These are phyloP conservation scores for Neurospora sp. DNA, from an alignment of 495 filamentous ascomycete species.

Conservation along the genomic window DNA sequence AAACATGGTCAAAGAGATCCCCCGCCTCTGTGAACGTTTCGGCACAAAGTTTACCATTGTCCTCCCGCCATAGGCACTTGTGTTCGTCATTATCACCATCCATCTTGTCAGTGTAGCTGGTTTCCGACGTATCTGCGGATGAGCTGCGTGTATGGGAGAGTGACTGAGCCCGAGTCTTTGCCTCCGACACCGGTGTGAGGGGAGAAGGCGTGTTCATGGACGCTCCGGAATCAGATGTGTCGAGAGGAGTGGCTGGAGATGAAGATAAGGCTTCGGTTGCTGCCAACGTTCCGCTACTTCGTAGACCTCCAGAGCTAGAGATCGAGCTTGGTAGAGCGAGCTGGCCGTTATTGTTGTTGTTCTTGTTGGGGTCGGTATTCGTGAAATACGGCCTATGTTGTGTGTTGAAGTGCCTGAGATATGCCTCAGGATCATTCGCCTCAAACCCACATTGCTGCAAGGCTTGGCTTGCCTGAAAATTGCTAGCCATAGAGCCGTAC, in stretches of 20 bases:
- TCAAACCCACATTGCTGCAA: slow-evolving; percentile 23
- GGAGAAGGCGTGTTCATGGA: slow-evolving; percentile 19
- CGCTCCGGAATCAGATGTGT: slow-evolving; percentile 17
- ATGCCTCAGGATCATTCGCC: slow-evolving; percentile 16
- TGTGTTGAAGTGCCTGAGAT: slow-evolving; percentile 22
- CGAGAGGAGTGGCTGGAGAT: slow-evolving; percentile 15
- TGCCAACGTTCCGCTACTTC: not conserved
- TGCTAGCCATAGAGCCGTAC: slow-evolving; percentile 5
- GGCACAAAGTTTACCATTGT: slow-evolving; percentile 14
- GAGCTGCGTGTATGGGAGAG: slow-evolving; percentile 6
- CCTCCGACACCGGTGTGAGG: slow-evolving; percentile 16
- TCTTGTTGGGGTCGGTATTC: not conserved
- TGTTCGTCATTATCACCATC: slow-evolving; percentile 11
- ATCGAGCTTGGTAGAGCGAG: not conserved
- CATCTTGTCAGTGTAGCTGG: not conserved
- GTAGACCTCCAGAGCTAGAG: not conserved
- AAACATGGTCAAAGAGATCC: slow-evolving; percentile 21
- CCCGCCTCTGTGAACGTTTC: slow-evolving; percentile 14
- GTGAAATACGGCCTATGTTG: slow-evolving; percentile 15
- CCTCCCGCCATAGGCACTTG: slow-evolving; percentile 23
- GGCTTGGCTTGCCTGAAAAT: slow-evolving; percentile 6
- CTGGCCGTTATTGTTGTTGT: not conserved
- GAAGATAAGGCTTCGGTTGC: slow-evolving; percentile 15
- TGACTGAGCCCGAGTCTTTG: slow-evolving; percentile 3
- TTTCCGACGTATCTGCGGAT: slow-evolving; percentile 9